Evolutionary conservation across 1,139 yeast species (phyloP).

Genomic region (Kazachstania sp.): DNA sequence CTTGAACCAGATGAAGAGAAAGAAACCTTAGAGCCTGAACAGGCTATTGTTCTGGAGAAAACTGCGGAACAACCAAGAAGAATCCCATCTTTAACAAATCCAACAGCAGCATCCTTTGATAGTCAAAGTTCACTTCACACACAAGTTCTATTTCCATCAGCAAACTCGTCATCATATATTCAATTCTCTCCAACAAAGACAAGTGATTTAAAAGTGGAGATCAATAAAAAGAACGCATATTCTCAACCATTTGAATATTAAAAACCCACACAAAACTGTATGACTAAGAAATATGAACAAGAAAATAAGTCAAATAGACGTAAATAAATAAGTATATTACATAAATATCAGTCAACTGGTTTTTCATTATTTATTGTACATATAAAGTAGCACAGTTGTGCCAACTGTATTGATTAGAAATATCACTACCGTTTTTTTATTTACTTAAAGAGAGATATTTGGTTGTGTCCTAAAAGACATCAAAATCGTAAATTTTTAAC

Average conservation of each 20-base stretch:
- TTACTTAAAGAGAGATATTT: not conserved
- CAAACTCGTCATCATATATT: conserved; percentile 5
- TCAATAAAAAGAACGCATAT: conserved; percentile 25
- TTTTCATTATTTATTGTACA: no score
- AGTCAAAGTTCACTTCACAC: conserved; percentile 2
- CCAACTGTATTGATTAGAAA: not conserved
- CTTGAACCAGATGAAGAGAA: not conserved
- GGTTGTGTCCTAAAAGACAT: not conserved
- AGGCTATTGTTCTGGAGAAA: not conserved
- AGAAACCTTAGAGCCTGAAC: not conserved
- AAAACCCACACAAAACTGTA: not conserved
- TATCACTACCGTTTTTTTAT: not conserved
- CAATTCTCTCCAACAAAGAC: conserved; percentile 23
- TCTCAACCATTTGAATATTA: conserved; percentile 24
- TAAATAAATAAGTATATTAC: not conserved
- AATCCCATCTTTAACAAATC: not conserved
- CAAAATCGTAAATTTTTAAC: not conserved
- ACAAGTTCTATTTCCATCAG: not conserved
- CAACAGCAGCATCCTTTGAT: not conserved
- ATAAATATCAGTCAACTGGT: not conserved
- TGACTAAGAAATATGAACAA: no score
- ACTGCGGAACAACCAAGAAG: conserved; percentile 1
- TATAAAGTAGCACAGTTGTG: not conserved
- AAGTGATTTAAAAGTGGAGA: conserved; percentile 13
- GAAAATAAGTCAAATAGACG: not conserved